phyloP scores from a whole-genome alignment of 1,284 basidiomycete species.

The Pseudozyma sp. region DNA sequence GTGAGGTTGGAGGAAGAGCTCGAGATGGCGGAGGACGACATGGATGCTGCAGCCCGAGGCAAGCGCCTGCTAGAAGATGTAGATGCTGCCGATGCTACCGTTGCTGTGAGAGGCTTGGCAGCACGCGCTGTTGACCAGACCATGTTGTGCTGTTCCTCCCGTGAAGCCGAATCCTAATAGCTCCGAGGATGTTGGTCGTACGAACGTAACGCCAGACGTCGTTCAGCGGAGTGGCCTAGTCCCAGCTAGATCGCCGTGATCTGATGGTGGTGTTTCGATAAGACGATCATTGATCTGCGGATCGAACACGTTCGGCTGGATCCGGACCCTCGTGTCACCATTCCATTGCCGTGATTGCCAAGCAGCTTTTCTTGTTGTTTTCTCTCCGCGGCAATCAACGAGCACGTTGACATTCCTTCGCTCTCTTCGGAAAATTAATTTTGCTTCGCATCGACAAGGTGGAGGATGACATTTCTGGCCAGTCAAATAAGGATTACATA shows the following conservation, averaged over 20 bases:
- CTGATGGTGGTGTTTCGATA: slow-evolving; percentile 1
- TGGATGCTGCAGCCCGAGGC: slow-evolving; percentile 13
- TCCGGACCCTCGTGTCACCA: slow-evolving; percentile 15
- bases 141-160: slow-evolving; percentile 3
- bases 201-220: too few species aligned
- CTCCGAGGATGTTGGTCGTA: background rate
- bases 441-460: background rate
- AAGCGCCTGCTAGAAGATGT: slow-evolving; percentile 2
- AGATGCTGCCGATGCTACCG: background rate
- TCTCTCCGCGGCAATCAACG: background rate
- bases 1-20: slow-evolving; percentile 30
- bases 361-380: background rate
- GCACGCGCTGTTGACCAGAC: slow-evolving; percentile 25
- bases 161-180: background rate
- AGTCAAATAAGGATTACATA: slow-evolving; percentile 12
- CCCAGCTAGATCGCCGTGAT: too few species aligned
- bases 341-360: slow-evolving; percentile 1
- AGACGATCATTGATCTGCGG: background rate
- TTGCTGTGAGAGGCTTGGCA: slow-evolving; percentile 25
- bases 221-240: too few species aligned
- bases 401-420: slow-evolving; percentile 2
- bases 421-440: slow-evolving; percentile 13
- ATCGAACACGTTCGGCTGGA: slow-evolving; percentile 9
- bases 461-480: background rate
- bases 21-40: slow-evolving; percentile 12